Conservation (phyloP, 768 basidiomycete genomes). For the Lentinula raphanica region DNA sequence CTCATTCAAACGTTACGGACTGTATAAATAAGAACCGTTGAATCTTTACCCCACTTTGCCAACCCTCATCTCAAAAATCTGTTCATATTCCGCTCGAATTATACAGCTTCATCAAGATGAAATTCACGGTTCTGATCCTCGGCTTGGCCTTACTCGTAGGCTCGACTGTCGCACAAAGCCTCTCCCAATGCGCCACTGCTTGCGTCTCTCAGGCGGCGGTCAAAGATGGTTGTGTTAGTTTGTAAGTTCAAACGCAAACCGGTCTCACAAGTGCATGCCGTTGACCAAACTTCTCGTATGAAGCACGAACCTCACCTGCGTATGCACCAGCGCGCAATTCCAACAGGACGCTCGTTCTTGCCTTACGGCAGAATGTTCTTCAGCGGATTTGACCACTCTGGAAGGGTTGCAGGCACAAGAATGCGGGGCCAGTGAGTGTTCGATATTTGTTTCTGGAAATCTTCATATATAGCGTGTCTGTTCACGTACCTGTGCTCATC, state of each 20-base stretch:
- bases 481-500: not conserved
- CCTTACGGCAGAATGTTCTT: not conserved
- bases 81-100: not conserved
- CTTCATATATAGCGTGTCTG: not conserved
- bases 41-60: not conserved
- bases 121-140: not conserved
- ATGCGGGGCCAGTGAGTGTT: not conserved
- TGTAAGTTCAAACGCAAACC: constrained; percentile 2
- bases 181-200: constrained; percentile 1
- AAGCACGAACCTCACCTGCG: constrained; percentile 3
- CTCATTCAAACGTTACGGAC: not conserved
- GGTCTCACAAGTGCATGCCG: too few species aligned
- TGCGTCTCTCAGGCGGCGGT: constrained; percentile 1
- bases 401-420: not conserved
- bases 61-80: not conserved
- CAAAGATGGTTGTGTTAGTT: constrained; percentile 1
- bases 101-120: not conserved
- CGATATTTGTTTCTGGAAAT: not conserved
- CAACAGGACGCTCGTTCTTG: not conserved
- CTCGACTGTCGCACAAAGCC: not conserved
- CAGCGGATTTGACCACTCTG: not conserved
- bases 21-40: not conserved
- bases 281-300: too few species aligned
- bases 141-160: not conserved
- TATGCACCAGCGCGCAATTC: constrained; percentile 4